Conservation (phyloP, 352 stramenopile genomes). For the Paralagenidium karlingii region DNA sequence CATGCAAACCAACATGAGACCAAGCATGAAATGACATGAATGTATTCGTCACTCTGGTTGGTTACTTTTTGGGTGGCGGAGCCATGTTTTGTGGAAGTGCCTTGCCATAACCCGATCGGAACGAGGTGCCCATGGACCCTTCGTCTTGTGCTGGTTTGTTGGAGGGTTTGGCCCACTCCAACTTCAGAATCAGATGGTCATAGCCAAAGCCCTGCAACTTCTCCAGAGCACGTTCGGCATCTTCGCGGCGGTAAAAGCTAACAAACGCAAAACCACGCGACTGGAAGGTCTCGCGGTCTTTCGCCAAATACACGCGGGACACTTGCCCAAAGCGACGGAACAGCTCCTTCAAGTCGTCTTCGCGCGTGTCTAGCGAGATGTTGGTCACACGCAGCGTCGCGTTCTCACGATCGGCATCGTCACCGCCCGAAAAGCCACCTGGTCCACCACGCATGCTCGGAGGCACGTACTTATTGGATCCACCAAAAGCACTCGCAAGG, state of each 20-base stretch:
- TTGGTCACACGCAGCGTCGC: slow-evolving; percentile 98
- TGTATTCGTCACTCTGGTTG: too few species aligned
- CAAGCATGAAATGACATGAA: too few species aligned
- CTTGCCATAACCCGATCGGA: slow-evolving; percentile 83
- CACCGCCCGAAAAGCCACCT: slow-evolving; percentile 10
- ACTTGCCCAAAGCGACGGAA: slow-evolving; percentile 96
- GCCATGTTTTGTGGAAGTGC: slow-evolving; percentile 77
- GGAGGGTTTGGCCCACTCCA: slow-evolving; percentile 98
- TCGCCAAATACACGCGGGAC: slow-evolving; percentile 95
- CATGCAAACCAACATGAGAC: too few species aligned
- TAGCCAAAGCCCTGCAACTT: slow-evolving; percentile 97
- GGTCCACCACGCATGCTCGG: slow-evolving; percentile 43
- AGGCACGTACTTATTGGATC: slow-evolving; percentile 77
- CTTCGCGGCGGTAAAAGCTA: slow-evolving; percentile 93
- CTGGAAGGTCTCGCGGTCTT: slow-evolving; percentile 96
- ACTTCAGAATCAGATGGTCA: slow-evolving; percentile 99
- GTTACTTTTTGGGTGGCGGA: too few species aligned
- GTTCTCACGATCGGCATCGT: slow-evolving; percentile 62
- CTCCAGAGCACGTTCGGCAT: slow-evolving; percentile 94
- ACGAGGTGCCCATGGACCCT: slow-evolving; percentile 75
- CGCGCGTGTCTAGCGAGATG: slow-evolving; percentile 96
- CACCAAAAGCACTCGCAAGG: slow-evolving; percentile 42
- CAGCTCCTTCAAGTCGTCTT: slow-evolving; percentile 97
- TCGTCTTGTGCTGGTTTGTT: slow-evolving; percentile 73
- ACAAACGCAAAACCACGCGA: slow-evolving; percentile 98